Base-by-base conservation (phyloP, 352 stramenopile genomes). In the Globisporangium lucens region DNA sequence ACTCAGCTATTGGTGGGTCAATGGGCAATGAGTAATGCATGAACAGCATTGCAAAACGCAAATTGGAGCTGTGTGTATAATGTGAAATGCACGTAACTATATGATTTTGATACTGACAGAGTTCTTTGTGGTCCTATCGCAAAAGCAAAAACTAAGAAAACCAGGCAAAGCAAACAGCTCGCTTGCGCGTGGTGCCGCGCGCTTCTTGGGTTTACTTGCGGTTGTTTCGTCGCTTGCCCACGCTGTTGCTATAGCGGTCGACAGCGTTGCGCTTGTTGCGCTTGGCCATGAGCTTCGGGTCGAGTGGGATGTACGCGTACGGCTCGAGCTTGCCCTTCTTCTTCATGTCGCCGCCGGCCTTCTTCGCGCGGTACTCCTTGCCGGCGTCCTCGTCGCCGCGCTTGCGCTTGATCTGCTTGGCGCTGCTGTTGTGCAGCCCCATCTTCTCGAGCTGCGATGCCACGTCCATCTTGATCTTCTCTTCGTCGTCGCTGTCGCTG, bases 311-410 rank as follows among this genome's bases (percentile, higher is more conserved):
- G 83, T 98, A 99, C 9, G 97, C 96, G 76, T 99, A 99, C 61
- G 97, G 97, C 73, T 99, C 96, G 35, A 98, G 93, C 79, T 98
- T 98, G 75, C 90, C 92, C 89, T 99, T 98, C 75, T 97, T 98
- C 81, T 97, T 98, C 33, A 98, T 85, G 77, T 99, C 97, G 60
- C 97, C 97, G 27, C 94, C 93, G 20, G 96, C 94, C 80, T 99
- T 99, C 83, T 98, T 98, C 0, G 89, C 88, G 38, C 95, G 94
- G 80, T 98, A 99, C 58, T 97, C 88, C 57, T 92, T 85, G 47
- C 97, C 97, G 61, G 73, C 71, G 41, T 86, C 74, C 35, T 85
- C 80, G 53, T 93, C 88, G 43, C 78, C 80, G 43, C 84, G 83
- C 77, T 92, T 93, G 59, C 80, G 75, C 65, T 85, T 86, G 13